Percentiles rank a stretch among this genome's conserved stretches.
phyloP scores from a whole-genome alignment of 2,329 filamentous ascomycete species.

The Aaosphaeria pasadenensis region DNA sequence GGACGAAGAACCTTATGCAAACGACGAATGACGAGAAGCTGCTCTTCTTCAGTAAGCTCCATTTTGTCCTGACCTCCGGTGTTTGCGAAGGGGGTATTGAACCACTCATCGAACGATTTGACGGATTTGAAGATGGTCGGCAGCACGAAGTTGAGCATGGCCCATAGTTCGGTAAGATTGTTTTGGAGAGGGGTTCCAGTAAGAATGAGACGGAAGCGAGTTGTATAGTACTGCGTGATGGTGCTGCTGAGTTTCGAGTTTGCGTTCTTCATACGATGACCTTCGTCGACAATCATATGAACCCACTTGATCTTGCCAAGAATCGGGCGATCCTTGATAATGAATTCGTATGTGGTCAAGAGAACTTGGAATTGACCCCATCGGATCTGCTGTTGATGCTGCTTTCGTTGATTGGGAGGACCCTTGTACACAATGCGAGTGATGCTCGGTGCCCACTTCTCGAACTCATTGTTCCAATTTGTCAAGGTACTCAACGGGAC shows the following conservation, averaged over 20 bases:
- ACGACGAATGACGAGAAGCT: conserved; percentile 95
- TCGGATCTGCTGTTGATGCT: conserved; percentile 89
- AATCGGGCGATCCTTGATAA: conserved; percentile 96
- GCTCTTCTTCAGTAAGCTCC: conserved; percentile 99
- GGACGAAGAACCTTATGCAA: conserved; percentile 96
- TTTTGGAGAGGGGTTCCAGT: conserved; percentile 97
- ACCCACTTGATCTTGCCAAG: conserved; percentile 99
- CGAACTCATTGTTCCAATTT: conserved; percentile 98
- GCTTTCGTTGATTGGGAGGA: conserved; percentile 80
- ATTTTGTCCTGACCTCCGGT: conserved; percentile 98
- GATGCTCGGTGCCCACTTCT: conserved; percentile 94
- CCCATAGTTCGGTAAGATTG: conserved; percentile 94
- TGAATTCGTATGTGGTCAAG: conserved; percentile 97
- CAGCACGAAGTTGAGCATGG: conserved; percentile 95
- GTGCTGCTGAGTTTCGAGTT: conserved; percentile 95
- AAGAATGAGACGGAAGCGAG: conserved; percentile 91
- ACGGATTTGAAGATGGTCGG: conserved; percentile 99
- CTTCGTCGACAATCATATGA: conserved; percentile 99
- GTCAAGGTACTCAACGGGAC: conserved; percentile 95
- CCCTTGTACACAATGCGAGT: conserved; percentile 94
- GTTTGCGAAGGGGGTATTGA: conserved; percentile 98
- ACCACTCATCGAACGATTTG: conserved; percentile 99
- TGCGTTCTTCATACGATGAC: conserved; percentile 99
- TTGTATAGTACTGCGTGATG: conserved; percentile 91
- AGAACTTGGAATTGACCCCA: conserved; percentile 95